Evolutionary conservation across 139 green algal species (phyloP).

Genomic region (Chlorella sorokiniana): DNA sequence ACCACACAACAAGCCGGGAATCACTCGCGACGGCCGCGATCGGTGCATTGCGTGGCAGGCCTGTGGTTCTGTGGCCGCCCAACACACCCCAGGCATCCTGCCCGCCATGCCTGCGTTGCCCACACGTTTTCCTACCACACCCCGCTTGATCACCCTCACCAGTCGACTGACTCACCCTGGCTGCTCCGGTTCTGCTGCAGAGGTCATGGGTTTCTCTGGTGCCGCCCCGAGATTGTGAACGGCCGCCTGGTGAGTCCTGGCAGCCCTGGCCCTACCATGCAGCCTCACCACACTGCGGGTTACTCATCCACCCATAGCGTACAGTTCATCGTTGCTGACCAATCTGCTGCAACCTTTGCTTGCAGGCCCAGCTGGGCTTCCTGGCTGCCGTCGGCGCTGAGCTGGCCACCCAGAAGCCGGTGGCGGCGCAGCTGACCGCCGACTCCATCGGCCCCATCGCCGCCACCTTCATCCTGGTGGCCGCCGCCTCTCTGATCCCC

Average conservation of each 20-base stretch:
- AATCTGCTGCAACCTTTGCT: conserved; percentile 41
- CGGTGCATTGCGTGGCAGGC: not conserved
- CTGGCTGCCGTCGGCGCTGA: conserved; percentile 63
- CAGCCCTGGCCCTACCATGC: not conserved
- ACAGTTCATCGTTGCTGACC: no score
- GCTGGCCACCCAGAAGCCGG: conserved; percentile 47
- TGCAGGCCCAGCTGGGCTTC: conserved; percentile 75
- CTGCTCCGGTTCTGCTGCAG: not conserved
- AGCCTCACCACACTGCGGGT: not conserved
- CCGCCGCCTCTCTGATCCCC: conserved; percentile 52
- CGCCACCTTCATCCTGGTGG: conserved; percentile 34
- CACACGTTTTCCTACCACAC: no score
- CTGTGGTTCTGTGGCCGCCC: not conserved
- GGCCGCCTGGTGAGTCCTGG: conserved; percentile 24
- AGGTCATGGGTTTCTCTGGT: conserved; percentile 29
- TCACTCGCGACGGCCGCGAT: not conserved
- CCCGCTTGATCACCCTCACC: no score
- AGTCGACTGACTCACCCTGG: no score
- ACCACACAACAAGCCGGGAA: not conserved
- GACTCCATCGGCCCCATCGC: not conserved
- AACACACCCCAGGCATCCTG: no score
- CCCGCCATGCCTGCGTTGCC: no score
- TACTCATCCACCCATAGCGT: not conserved
- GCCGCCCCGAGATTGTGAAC: conserved; percentile 63
- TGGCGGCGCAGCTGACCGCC: conserved; percentile 55